phyloP scores from a whole-genome alignment of 805 yeast genomes.

The Scheffersomyces lignosus region DNA sequence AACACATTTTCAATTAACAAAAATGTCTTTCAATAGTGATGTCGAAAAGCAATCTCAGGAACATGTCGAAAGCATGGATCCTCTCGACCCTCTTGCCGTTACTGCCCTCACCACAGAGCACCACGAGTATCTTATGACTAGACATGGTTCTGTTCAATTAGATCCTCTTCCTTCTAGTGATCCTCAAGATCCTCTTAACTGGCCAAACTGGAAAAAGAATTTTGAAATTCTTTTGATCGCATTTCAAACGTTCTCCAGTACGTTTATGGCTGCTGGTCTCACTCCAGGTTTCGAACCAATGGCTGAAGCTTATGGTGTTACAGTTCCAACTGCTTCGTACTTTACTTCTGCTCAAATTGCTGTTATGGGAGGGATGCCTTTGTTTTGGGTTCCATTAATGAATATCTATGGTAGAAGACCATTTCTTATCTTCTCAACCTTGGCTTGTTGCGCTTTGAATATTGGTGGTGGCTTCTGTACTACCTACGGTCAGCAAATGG shows the following conservation, averaged over 20 bases:
- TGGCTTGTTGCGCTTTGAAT: slow-evolving; percentile 3
- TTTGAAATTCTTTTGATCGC: slow-evolving; percentile 3
- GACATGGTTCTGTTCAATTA: slow-evolving; percentile 10
- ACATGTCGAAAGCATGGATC: slow-evolving; percentile 1
- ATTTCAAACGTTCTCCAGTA: slow-evolving; percentile 13
- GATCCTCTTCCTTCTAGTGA: neutral
- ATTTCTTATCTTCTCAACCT: slow-evolving; percentile 9
- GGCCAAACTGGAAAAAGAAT: slow-evolving; percentile 10
- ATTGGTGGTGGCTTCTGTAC: slow-evolving; percentile 11
- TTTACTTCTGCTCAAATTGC: slow-evolving; percentile 14
- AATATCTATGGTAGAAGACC: slow-evolving; percentile 12
- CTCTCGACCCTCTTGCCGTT: too few species aligned
- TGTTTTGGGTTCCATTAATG: slow-evolving; percentile 17
- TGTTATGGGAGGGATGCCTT: slow-evolving; percentile 13
- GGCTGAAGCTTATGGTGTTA: slow-evolving; percentile 7
- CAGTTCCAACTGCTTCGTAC: slow-evolving; percentile 11
- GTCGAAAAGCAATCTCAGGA: slow-evolving; percentile 3
- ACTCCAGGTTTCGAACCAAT: slow-evolving; percentile 14
- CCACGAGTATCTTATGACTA: slow-evolving; percentile 8
- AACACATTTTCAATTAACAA: too few species aligned
- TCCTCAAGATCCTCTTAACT: slow-evolving; percentile 14
- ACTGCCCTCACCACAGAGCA: slow-evolving; percentile 4
- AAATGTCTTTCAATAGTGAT: slow-evolving; percentile 1
- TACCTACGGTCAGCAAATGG: slow-evolving; percentile 12
- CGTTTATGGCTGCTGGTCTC: slow-evolving; percentile 19